A percentile compares a stretch with the other conserved stretches of the same genome.
Conservation (phyloP, 345 rosid genomes). For the Gossypium arboreum region DNA sequence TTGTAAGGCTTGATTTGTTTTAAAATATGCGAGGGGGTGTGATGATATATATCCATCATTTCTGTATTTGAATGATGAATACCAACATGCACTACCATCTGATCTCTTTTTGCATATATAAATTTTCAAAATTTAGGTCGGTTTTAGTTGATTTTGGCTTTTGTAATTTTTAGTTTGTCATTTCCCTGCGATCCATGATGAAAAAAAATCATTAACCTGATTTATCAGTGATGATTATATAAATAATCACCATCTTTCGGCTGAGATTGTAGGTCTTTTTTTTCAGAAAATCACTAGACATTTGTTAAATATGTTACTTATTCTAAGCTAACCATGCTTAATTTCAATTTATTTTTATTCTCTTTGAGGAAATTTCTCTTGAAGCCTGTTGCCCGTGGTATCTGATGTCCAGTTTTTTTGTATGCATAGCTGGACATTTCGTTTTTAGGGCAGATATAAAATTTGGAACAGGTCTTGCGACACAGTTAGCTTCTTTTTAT, state of each 20-base stretch:
- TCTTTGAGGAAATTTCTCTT: neutral
- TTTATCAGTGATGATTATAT: constrained; percentile 36
- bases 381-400: constrained; percentile 59
- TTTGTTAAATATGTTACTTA: neutral
- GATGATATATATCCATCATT: constrained; percentile 51
- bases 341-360: neutral
- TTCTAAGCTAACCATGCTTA: neutral
- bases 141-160: neutral
- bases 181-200: constrained; percentile 63
- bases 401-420: constrained; percentile 59
- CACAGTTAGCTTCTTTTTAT: constrained; percentile 46
- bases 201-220: constrained; percentile 40
- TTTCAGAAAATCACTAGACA: neutral
- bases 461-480: constrained; percentile 59
- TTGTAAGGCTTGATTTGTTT: neutral
- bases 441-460: constrained; percentile 58
- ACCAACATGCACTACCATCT: constrained; percentile 93
- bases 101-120: constrained; percentile 42
- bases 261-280: constrained; percentile 54
- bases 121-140: neutral
- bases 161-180: neutral
- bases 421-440: constrained; percentile 59
- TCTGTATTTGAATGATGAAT: constrained; percentile 63
- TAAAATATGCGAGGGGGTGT: constrained; percentile 39
- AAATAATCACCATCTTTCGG: constrained; percentile 66